phyloP scores from a whole-genome alignment of 225 moss, liverwort and hornwort genomes.

The Sphagnum contortum region DNA sequence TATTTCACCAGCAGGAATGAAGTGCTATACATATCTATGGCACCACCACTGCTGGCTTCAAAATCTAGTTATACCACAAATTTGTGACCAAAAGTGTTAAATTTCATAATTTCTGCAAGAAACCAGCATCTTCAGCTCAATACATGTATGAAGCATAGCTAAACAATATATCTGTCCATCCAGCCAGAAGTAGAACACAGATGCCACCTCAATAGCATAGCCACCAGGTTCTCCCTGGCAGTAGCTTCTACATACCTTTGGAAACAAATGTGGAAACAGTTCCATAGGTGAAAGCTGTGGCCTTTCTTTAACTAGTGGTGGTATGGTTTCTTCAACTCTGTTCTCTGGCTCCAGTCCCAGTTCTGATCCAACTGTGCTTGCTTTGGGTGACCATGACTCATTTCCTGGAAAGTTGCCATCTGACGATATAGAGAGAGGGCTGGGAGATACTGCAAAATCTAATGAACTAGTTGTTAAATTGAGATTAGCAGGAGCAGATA shows the following conservation, averaged over 20 bases:
- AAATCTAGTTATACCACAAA: too few species aligned
- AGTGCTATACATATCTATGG: too few species aligned
- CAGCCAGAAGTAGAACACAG: too few species aligned
- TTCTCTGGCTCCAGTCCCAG: slow-evolving; percentile 13
- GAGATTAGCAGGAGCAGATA: not conserved
- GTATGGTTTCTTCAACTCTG: slow-evolving; percentile 17
- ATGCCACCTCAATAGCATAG: too few species aligned
- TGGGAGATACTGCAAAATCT: slow-evolving; percentile 25
- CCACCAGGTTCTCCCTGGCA: too few species aligned
- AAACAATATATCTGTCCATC: too few species aligned
- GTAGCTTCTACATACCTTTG: slow-evolving; percentile 21
- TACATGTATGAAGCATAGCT: too few species aligned
- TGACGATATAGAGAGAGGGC: slow-evolving; percentile 15
- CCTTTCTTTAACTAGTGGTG: slow-evolving; percentile 12
- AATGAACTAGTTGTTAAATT: not conserved
- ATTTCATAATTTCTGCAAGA: too few species aligned
- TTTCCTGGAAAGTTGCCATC: slow-evolving; percentile 9
- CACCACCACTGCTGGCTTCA: too few species aligned
- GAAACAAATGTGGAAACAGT: slow-evolving; percentile 57
- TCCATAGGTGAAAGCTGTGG: slow-evolving; percentile 27
- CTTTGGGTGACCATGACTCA: slow-evolving; percentile 10
- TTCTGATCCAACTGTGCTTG: slow-evolving; percentile 16
- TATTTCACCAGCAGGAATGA: too few species aligned
- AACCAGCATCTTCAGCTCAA: too few species aligned
- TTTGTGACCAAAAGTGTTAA: too few species aligned